Conservation (phyloP, 1,284 basidiomycete genomes). For the Trichosporon inkin region DNA sequence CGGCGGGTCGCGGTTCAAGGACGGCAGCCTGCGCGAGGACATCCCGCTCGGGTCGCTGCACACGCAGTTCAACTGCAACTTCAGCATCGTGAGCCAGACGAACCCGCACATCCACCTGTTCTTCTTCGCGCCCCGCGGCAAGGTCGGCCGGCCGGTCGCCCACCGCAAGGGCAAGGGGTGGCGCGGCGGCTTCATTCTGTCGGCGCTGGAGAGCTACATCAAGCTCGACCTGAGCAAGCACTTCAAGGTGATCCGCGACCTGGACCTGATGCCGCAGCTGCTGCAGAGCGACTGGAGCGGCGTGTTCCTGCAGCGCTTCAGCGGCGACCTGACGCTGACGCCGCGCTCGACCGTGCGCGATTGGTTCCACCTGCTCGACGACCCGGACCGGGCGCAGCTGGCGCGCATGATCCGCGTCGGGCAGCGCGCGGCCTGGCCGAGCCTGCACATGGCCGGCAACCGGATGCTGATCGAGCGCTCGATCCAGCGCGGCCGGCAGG, state of each 20-base stretch:
- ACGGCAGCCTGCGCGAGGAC: slow-evolving; percentile 85
- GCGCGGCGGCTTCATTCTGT: slow-evolving; percentile 92
- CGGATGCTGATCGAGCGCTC: slow-evolving; percentile 62
- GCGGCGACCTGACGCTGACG: slow-evolving; percentile 62
- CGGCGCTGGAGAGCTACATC: slow-evolving; percentile 85
- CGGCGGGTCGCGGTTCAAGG: slow-evolving; percentile 80
- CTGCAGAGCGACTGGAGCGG: slow-evolving; percentile 92
- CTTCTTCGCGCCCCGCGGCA: slow-evolving; percentile 90
- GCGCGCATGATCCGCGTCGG: slow-evolving; percentile 80
- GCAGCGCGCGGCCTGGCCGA: slow-evolving; percentile 90
- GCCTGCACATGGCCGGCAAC: slow-evolving; percentile 90
- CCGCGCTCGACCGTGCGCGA: slow-evolving; percentile 77
- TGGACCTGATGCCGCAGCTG: slow-evolving; percentile 80
- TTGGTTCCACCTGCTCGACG: slow-evolving; percentile 76
- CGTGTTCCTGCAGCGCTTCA: slow-evolving; percentile 72
- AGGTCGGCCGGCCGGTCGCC: slow-evolving; percentile 61
- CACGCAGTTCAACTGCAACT: slow-evolving; percentile 91
- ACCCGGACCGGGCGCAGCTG: slow-evolving; percentile 74
- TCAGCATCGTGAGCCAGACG: slow-evolving; percentile 87
- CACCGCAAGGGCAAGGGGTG: slow-evolving; percentile 55
- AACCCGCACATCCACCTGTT: slow-evolving; percentile 99
- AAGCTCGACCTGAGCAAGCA: slow-evolving; percentile 94
- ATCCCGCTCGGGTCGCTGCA: slow-evolving; percentile 90
- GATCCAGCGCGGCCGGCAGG: slow-evolving; percentile 72
- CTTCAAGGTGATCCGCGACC: slow-evolving; percentile 88